Conservation (phyloP, 352 stramenopile species). For the Stramenopiles sp. region DNA sequence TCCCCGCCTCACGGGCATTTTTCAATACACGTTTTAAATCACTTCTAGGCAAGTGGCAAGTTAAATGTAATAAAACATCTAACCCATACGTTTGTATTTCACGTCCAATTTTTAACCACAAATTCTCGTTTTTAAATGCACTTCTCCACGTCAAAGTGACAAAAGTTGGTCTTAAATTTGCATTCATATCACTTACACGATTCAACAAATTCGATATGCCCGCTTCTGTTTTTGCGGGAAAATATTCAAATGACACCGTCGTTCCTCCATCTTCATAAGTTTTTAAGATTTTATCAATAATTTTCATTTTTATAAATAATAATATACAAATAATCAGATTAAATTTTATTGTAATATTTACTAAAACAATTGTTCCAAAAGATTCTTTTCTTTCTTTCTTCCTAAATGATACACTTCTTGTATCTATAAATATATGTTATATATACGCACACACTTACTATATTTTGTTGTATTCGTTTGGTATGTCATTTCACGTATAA, state of each 20-base stretch:
- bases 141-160: conserved; percentile 97
- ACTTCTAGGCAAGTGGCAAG: conserved; percentile 86
- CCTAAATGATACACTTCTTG: too few relatives aligned
- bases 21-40: conserved; percentile 76
- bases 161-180: conserved; percentile 73
- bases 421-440: too few relatives aligned
- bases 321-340: too few relatives aligned
- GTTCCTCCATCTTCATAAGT: conserved; percentile 46
- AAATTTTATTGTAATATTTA: too few relatives aligned
- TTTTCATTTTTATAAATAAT: background rate
- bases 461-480: too few relatives aligned
- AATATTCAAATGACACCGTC: conserved; percentile 97
- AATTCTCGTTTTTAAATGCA: conserved; percentile 79
- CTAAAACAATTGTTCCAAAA: too few relatives aligned
- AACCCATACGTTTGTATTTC: conserved; percentile 39
- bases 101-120: conserved; percentile 69
- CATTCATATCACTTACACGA: conserved; percentile 83
- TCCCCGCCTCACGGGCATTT: conserved; percentile 64
- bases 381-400: too few relatives aligned
- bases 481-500: too few relatives aligned
- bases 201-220: conserved; percentile 90
- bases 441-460: too few relatives aligned
- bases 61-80: conserved; percentile 83
- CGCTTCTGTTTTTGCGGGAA: conserved; percentile 82
- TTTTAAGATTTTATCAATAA: conserved; percentile 50